phyloP scores from a whole-genome alignment of 2,329 filamentous ascomycete genomes.

The Stagonosporopsis chrysanthemi region DNA sequence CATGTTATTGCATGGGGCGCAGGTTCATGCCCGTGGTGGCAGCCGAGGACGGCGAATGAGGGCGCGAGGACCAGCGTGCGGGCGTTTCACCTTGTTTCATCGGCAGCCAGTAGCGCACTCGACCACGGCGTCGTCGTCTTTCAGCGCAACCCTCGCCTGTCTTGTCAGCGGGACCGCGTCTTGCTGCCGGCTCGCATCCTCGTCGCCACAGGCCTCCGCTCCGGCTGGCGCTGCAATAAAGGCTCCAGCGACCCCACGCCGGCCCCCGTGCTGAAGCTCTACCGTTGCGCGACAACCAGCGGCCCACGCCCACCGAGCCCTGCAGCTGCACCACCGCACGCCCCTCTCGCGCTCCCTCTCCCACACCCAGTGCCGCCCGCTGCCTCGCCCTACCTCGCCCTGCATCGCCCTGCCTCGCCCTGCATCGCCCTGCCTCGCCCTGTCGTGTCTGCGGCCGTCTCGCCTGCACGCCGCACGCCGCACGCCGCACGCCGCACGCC shows the following conservation, averaged over 20 bases:
- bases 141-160: slow-evolving; percentile 13
- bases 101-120: slow-evolving; percentile 11
- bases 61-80: slow-evolving; percentile 3
- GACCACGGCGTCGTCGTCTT: slow-evolving; percentile 9
- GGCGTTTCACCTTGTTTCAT: slow-evolving; percentile 9
- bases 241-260: slow-evolving; percentile 10
- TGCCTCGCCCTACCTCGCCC: too few species aligned
- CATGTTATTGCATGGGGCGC: slow-evolving; percentile 3
- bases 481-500: too few species aligned
- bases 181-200: slow-evolving; percentile 15
- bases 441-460: too few species aligned
- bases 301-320: slow-evolving; percentile 6
- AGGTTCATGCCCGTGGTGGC: not conserved
- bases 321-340: not conserved
- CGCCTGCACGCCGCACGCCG: too few species aligned
- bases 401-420: too few species aligned
- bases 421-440: too few species aligned
- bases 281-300: not conserved
- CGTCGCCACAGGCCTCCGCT: slow-evolving; percentile 7
- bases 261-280: slow-evolving; percentile 11
- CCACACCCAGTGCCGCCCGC: too few species aligned
- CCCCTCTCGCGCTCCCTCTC: not conserved
- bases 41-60: slow-evolving; percentile 4
- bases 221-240: slow-evolving; percentile 13
- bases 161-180: slow-evolving; percentile 13